Evolutionary conservation across 306 rosid genomes (phyloP), one percentile per base, ranked within the genome.

Genomic region (Quercus berberidifolia): DNA sequence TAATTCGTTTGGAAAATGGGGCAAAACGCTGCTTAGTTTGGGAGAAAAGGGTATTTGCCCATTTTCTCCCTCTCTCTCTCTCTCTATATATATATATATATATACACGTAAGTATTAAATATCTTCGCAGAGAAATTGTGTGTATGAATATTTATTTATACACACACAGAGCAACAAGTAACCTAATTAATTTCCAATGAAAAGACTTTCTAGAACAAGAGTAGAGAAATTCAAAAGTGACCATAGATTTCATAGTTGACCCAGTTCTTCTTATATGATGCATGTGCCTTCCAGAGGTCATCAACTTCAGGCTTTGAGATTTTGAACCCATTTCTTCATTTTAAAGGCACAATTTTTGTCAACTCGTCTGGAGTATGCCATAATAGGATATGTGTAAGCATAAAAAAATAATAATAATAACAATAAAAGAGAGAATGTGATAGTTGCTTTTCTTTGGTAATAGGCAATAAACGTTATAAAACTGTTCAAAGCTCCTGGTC

Each of bases 211-310:
- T 87, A 82, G 89, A 91, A 85, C 69, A 51, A 82, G 64, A 55
- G 69, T 20, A 58, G 38, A 74, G 73, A 56, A 76, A 72, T 83
- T 86, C 76, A 86, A 82, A 81, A 73, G 81, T 77, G 55, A 56
- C 43, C 85, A 82, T 81, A 75, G 86, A 86, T 86, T 88, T 88
- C 87, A 84, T 83, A 82, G 91, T 91, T 89, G 91, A 89, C 92
- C 73, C 57, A 38, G 17, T 71, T 76, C 7, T 23, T 78, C n/a
- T 73, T 25, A 57, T 67, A 46, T 68, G 78, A 63, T 79, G 68
- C 80, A 74, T 72, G 71, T 60, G 75, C 15, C 69, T 78, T 78
- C 55, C 85, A 74, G 56, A 13, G 69, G 60, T 13, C 43, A 49
- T 14, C 55, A 65, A 46, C 75, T 68, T 77, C 41, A 65, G 20